Conservation (phyloP, 2,329 filamentous ascomycete species). For the Colletotrichum noveboracense region DNA sequence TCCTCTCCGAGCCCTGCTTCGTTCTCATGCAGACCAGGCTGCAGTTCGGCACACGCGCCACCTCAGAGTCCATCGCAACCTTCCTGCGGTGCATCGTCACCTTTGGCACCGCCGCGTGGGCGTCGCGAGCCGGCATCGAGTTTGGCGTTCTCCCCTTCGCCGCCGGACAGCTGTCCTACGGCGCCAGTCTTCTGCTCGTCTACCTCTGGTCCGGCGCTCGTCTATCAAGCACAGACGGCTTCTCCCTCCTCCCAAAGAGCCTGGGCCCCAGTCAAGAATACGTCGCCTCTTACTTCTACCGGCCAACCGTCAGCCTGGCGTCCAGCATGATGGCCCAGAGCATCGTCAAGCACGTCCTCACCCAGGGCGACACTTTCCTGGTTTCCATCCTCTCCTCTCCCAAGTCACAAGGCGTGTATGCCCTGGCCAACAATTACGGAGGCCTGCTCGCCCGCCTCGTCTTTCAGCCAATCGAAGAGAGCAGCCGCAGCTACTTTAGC, state of each 20-base stretch:
- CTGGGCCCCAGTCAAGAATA: slow-evolving; percentile 45
- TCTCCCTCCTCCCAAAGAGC: slow-evolving; percentile 68
- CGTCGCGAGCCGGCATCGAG: slow-evolving; percentile 53
- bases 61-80: slow-evolving; percentile 83
- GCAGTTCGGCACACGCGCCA: slow-evolving; percentile 79
- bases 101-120: slow-evolving; percentile 72
- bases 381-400: slow-evolving; percentile 80
- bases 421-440: slow-evolving; percentile 93
- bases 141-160: slow-evolving; percentile 88
- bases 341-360: slow-evolving; percentile 89
- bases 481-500: slow-evolving; percentile 87
- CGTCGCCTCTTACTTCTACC: slow-evolving; percentile 67
- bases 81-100: slow-evolving; percentile 78
- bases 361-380: slow-evolving; percentile 91
- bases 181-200: slow-evolving; percentile 68
- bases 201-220: slow-evolving; percentile 69
- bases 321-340: slow-evolving; percentile 88
- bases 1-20: slow-evolving; percentile 88
- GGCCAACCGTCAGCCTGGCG: slow-evolving; percentile 73
- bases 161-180: slow-evolving; percentile 82
- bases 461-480: slow-evolving; percentile 96
- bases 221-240: slow-evolving; percentile 62
- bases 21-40: slow-evolving; percentile 84
- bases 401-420: slow-evolving; percentile 87
- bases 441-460: slow-evolving; percentile 86